phyloP scores from a whole-genome alignment of 2,329 filamentous ascomycete species.

The Verticillium nonalfalfae region DNA sequence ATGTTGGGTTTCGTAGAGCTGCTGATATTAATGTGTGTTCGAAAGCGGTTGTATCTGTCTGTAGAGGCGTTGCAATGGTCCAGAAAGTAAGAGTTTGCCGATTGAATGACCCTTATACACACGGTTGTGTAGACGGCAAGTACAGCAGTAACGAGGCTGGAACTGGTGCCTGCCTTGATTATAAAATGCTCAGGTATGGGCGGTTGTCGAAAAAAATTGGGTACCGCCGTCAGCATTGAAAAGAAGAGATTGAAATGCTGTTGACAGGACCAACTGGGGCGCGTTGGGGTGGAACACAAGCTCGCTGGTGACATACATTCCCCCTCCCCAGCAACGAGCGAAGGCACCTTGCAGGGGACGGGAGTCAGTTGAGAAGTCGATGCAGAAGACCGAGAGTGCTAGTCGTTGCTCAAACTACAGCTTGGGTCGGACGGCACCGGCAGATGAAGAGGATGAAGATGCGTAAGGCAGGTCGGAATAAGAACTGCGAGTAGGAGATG shows the following conservation, averaged over 20 bases:
- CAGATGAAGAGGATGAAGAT: not conserved
- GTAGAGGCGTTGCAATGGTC: not conserved
- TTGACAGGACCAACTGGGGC: not conserved
- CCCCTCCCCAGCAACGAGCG: not conserved
- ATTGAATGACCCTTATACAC: not conserved
- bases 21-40: too few species aligned
- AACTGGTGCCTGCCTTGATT: not conserved
- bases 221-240: not conserved
- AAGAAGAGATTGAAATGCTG: not conserved
- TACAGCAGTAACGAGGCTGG: not conserved
- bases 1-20: too few species aligned
- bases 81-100: not conserved
- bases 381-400: conserved; percentile 1
- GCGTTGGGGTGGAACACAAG: conserved; percentile 1
- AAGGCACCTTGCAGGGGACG: not conserved
- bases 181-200: not conserved
- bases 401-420: not conserved
- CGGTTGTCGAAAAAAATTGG: not conserved
- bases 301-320: not conserved
- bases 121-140: not conserved
- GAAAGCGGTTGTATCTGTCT: too few species aligned
- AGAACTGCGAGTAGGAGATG: not conserved
- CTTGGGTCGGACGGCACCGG: not conserved
- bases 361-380: not conserved
- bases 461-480: not conserved